Conservation (phyloP, 2,329 filamentous ascomycete genomes). For the Trichocomaceae sp. region DNA sequence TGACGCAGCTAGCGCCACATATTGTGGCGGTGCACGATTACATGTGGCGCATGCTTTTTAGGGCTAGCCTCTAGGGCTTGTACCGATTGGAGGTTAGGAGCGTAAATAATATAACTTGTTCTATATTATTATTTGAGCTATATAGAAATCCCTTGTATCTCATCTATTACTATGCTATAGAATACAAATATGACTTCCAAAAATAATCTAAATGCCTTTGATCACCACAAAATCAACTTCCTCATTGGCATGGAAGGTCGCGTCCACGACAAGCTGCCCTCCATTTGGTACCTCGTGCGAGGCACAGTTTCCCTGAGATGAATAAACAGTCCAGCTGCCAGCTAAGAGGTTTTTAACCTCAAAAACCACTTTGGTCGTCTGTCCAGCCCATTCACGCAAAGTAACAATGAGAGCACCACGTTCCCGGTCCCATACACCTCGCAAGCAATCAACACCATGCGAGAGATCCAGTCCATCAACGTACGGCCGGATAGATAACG, state of each 20-base stretch:
- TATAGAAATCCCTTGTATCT: too few species aligned
- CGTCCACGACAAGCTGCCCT: neutral
- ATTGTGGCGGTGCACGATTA: constrained; percentile 10
- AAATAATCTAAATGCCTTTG: neutral
- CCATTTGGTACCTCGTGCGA: neutral
- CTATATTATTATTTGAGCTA: too few species aligned
- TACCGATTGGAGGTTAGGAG: too few species aligned
- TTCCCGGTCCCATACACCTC: constrained; percentile 19
- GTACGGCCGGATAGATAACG: constrained; percentile 19
- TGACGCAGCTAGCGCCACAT: constrained; percentile 6
- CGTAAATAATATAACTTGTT: too few species aligned
- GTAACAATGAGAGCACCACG: constrained; percentile 11
- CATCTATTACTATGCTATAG: too few species aligned
- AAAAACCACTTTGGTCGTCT: neutral
- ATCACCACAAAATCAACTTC: neutral
- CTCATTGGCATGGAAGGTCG: neutral
- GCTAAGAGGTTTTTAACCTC: neutral
- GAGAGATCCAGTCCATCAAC: constrained; percentile 19
- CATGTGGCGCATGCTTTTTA: constrained; percentile 2
- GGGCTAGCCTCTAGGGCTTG: neutral
- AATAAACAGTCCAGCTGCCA: neutral
- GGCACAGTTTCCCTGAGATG: neutral
- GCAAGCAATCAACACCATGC: constrained; percentile 20
- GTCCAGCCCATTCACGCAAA: constrained; percentile 4
- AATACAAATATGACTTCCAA: too few species aligned